Evolutionary conservation across 768 basidiomycete genomes (phyloP).

Genomic region (Rhodotorula paludigena): DNA sequence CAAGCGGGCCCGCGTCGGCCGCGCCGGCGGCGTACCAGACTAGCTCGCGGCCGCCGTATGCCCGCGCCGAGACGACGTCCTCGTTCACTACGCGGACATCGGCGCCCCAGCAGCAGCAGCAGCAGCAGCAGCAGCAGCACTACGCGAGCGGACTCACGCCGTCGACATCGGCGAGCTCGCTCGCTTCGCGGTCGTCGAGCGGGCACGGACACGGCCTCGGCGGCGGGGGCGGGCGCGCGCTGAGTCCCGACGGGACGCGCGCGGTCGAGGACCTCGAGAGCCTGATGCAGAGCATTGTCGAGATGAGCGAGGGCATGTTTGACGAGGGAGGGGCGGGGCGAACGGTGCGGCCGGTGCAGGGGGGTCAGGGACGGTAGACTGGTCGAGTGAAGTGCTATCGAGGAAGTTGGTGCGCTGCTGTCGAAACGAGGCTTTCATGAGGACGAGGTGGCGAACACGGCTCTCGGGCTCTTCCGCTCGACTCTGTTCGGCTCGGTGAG

Average conservation of each 20-base stretch:
- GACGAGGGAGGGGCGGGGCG: neutral
- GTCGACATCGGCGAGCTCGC: conserved; percentile 7
- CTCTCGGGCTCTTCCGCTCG: no score
- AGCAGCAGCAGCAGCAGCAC: no score
- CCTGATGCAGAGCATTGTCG: conserved; percentile 28
- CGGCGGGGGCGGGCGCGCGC: neutral
- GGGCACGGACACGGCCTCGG: neutral
- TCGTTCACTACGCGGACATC: neutral
- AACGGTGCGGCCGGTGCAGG: neutral
- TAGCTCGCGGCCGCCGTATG: neutral
- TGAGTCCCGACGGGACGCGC: conserved; percentile 20
- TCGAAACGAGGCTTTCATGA: no score
- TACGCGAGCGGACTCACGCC: neutral
- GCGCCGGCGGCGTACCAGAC: neutral
- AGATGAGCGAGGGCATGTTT: conserved; percentile 8
- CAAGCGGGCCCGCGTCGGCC: neutral
- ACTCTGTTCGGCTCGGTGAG: no score
- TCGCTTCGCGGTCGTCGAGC: conserved; percentile 6
- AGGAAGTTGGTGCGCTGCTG: no score
- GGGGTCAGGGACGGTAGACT: neutral
- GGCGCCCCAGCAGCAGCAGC: no score
- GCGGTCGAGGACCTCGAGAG: conserved; percentile 29
- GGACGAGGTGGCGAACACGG: no score
- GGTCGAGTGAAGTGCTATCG: no score
- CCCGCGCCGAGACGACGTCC: conserved; percentile 2